These are phyloP conservation scores for Sporisorium reilianum DNA, from an alignment of 1,284 basidiomycete species.

Conservation along the genomic window DNA sequence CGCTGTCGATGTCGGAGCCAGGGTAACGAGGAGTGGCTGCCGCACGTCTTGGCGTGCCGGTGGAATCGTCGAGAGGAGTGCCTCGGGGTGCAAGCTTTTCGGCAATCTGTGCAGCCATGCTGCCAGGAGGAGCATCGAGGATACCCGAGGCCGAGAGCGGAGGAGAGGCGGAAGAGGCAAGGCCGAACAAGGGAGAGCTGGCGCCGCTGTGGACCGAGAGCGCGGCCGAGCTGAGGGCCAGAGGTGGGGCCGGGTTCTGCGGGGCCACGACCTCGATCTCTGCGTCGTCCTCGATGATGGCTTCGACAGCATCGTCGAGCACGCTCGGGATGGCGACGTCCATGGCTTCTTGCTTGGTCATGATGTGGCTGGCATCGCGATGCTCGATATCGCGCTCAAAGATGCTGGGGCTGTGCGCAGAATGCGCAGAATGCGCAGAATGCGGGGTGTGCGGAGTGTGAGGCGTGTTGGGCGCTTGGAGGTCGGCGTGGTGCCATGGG, in stretches of 20 bases:
- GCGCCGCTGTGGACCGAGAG: slow-evolving; percentile 55
- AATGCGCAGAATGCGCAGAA: slow-evolving; percentile 15
- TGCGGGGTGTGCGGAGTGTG: slow-evolving; percentile 27
- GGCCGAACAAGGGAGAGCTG: slow-evolving; percentile 37
- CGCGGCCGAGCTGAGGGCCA: slow-evolving; percentile 53
- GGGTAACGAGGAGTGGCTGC: slow-evolving; percentile 31
- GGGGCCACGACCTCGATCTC: slow-evolving; percentile 65
- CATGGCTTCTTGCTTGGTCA: slow-evolving; percentile 63
- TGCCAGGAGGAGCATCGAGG: slow-evolving; percentile 59
- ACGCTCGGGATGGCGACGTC: slow-evolving; percentile 66
- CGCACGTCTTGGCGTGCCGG: slow-evolving; percentile 14
- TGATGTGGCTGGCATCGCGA: slow-evolving; percentile 57
- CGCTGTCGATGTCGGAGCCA: slow-evolving; percentile 45
- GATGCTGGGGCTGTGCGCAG: slow-evolving; percentile 50
- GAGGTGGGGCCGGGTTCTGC: slow-evolving; percentile 48
- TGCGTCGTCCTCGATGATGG: slow-evolving; percentile 58
- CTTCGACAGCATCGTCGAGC: slow-evolving; percentile 66
- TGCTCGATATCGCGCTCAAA: slow-evolving; percentile 68
- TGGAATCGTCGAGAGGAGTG: slow-evolving; percentile 5
- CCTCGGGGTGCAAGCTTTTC: slow-evolving; percentile 46
- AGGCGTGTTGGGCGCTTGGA: slow-evolving; percentile 19
- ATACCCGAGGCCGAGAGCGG: slow-evolving; percentile 42
- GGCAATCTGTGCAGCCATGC: slow-evolving; percentile 62
- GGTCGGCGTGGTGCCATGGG: slow-evolving; percentile 16
- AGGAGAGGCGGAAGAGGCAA: slow-evolving; percentile 50